These are phyloP conservation scores for Macadamia tetraphylla DNA, from an alignment of 164 flowering plant species.

Conservation along the genomic window DNA sequence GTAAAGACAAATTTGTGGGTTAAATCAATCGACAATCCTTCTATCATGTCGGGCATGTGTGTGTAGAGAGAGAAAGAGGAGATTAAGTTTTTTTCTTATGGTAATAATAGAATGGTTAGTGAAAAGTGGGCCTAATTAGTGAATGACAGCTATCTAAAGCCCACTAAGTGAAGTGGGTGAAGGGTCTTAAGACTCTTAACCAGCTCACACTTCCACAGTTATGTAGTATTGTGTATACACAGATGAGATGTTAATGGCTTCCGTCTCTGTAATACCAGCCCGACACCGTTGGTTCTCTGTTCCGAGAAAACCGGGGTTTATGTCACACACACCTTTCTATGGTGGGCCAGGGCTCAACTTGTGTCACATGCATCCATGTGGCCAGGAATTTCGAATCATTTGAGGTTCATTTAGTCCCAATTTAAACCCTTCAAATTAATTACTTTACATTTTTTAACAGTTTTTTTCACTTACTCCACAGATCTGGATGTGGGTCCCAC, in stretches of 20 bases:
- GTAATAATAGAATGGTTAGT: background rate
- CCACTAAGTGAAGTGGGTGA: background rate
- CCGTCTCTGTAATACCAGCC: conserved; percentile 9
- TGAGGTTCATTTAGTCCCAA: conserved; percentile 3
- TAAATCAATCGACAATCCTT: conserved; percentile 26
- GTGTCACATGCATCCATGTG: conserved; percentile 55
- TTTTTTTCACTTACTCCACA: background rate
- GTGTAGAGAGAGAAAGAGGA: conserved; percentile 17
- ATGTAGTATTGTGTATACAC: no score
- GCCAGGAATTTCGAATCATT: background rate
- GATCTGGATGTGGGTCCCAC: conserved; percentile 18
- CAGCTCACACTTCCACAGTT: background rate
- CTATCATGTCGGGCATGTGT: conserved; percentile 28
- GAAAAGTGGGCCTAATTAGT: conserved; percentile 7
- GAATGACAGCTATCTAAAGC: conserved; percentile 22
- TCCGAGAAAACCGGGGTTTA: conserved; percentile 45
- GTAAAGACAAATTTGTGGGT: conserved; percentile 36
- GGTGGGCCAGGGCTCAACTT: conserved; percentile 21
- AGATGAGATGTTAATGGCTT: no score
- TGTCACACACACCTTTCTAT: conserved; percentile 25
- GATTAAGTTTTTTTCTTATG: background rate
- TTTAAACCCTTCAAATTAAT: background rate
- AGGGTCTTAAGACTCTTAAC: background rate
- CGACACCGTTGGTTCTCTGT: conserved; percentile 43
- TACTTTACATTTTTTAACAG: no score